These are phyloP conservation scores for Trypanosoma boissoni DNA, from an alignment of 208 protist species.

Conservation along the genomic window DNA sequence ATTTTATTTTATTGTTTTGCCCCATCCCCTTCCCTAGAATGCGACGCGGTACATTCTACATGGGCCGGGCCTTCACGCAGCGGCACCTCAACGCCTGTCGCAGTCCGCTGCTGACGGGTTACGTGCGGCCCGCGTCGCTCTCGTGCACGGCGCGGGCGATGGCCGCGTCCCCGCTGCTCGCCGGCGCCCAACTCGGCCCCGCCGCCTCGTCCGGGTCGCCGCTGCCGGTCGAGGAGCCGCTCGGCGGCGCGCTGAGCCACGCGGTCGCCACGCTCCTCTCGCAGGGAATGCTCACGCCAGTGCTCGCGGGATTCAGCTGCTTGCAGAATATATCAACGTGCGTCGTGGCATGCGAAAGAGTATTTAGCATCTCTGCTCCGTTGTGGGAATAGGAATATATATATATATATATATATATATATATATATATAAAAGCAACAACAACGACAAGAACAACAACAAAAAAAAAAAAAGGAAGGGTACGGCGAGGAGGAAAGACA, in stretches of 20 bases:
- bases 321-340: constrained; percentile 89
- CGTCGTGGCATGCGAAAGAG: constrained; percentile 83
- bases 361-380: constrained; percentile 33
- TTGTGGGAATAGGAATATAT: not conserved
- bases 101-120: constrained; percentile 79
- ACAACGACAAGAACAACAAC: not conserved
- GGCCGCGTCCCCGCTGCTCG: constrained; percentile 38
- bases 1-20: not conserved
- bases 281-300: constrained; percentile 35
- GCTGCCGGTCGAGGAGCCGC: constrained; percentile 18
- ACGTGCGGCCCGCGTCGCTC: constrained; percentile 61
- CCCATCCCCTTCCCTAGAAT: constrained; percentile 26
- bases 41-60: constrained; percentile 79
- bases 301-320: constrained; percentile 45
- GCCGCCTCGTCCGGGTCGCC: constrained; percentile 21
- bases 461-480: too few relatives aligned
- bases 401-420: constrained; percentile 6
- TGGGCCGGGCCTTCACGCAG: constrained; percentile 76
- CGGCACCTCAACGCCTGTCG: constrained; percentile 77
- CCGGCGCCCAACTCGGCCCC: constrained; percentile 27
- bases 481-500: too few relatives aligned
- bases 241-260: constrained; percentile 43
- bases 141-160: constrained; percentile 40
- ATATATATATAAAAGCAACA: constrained; percentile 5
- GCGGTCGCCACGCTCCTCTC: constrained; percentile 47